Evolutionary conservation across 78 protist species (phyloP).

Genomic region (Mantamonas sphyraenae): DNA sequence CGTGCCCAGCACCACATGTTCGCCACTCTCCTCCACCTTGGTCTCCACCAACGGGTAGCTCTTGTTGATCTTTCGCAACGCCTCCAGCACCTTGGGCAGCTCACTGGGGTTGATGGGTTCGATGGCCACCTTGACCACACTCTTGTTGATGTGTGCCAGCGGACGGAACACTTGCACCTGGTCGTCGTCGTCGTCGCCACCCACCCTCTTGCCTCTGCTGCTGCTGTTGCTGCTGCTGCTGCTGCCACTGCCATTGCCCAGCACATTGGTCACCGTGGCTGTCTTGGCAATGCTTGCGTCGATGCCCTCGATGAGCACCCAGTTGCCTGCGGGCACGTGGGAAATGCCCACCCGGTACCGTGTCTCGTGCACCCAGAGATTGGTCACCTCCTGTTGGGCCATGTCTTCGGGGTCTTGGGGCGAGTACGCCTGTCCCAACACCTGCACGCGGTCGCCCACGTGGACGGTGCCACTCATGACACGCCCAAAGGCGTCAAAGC

Average conservation of each 20-base stretch:
- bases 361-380: constrained; percentile 53
- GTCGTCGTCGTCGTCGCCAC: neutral
- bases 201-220: too few relatives aligned
- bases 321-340: constrained; percentile 75
- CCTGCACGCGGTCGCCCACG: constrained; percentile 34
- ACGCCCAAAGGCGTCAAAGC: constrained; percentile 76
- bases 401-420: constrained; percentile 89
- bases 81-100: constrained; percentile 95
- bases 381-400: constrained; percentile 12
- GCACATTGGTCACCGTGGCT: constrained; percentile 76
- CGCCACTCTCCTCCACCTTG: constrained; percentile 94
- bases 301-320: constrained; percentile 88
- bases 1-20: constrained; percentile 91
- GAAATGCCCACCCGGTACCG: constrained; percentile 66
- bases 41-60: constrained; percentile 78
- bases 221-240: too few relatives aligned
- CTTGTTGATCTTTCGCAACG: constrained; percentile 81
- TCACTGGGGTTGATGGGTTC: constrained; percentile 93
- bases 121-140: constrained; percentile 84
- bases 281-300: constrained; percentile 78
- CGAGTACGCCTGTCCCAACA: constrained; percentile 89
- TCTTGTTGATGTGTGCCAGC: constrained; percentile 22
- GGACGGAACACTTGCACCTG: neutral
- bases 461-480: constrained; percentile 74
- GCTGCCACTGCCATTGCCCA: too few relatives aligned